phyloP scores from a whole-genome alignment of 2,329 filamentous ascomycete genomes.

The Paracoccidioides brasiliensis region DNA sequence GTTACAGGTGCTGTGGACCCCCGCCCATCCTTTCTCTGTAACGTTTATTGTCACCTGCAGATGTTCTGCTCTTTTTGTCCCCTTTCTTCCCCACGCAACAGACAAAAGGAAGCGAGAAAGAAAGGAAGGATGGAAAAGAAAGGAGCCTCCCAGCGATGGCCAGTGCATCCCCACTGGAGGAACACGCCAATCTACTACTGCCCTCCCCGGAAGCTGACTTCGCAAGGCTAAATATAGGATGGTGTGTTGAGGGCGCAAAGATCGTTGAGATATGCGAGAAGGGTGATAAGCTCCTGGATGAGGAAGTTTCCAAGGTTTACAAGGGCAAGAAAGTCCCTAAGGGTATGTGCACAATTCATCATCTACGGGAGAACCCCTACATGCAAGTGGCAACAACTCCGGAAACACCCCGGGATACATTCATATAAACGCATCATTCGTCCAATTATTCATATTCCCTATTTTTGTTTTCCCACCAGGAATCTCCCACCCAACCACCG shows the following conservation, averaged over 20 bases:
- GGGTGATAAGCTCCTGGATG: conserved; percentile 87
- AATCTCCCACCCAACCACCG: conserved; percentile 84
- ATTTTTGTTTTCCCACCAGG: conserved; percentile 37
- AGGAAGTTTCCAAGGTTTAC: conserved; percentile 91
- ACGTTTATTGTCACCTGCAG: not conserved
- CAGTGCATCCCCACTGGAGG: not conserved
- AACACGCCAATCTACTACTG: not conserved
- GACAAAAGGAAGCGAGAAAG: not conserved
- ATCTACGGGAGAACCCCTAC: too few species aligned
- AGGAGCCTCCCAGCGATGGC: not conserved
- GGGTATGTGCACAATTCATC: conserved; percentile 41
- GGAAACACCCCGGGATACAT: not conserved
- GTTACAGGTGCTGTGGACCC: conserved; percentile 45
- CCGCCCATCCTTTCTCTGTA: not conserved
- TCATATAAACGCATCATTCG: too few species aligned
- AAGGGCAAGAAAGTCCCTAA: conserved; percentile 95
- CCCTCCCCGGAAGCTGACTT: conserved; percentile 4
- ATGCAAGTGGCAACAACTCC: too few species aligned
- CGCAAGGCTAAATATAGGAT: conserved; percentile 31
- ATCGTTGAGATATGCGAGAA: conserved; percentile 89
- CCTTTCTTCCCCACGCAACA: not conserved
- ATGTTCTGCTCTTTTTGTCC: not conserved
- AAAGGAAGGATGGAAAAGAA: not conserved
- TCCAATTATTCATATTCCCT: not conserved
- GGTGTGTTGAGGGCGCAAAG: conserved; percentile 73